These are phyloP conservation scores for Tetracentron sinense DNA, from an alignment of 164 flowering plant genomes.

Conservation along the genomic window DNA sequence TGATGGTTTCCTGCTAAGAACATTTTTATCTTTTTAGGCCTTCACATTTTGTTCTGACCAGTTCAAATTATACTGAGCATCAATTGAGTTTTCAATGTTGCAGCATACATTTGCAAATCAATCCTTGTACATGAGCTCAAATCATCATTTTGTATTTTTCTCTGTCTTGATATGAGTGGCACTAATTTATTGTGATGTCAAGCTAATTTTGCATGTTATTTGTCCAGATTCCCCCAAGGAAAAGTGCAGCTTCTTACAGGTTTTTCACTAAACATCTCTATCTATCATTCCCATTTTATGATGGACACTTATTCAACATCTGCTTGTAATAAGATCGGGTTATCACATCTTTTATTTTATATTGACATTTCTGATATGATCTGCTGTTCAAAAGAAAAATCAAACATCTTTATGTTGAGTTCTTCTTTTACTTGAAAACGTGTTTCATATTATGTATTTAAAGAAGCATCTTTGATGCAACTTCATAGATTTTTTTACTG, in stretches of 20 bases:
- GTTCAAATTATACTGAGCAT: too few species aligned
- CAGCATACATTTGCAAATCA: too few species aligned
- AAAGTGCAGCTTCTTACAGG: conserved; percentile 54
- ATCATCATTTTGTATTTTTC: too few species aligned
- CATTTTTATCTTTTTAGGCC: too few species aligned
- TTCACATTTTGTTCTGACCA: too few species aligned
- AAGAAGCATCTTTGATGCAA: not conserved
- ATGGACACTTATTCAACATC: not conserved
- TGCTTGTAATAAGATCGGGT: too few species aligned
- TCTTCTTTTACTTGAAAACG: not conserved
- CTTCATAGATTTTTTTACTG: not conserved
- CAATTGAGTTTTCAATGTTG: too few species aligned
- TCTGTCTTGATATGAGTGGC: not conserved
- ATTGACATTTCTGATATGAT: not conserved
- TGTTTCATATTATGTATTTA: not conserved
- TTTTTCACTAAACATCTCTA: conserved; percentile 11
- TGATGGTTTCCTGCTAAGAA: too few species aligned
- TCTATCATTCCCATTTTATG: not conserved
- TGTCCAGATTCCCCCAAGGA: conserved; percentile 57
- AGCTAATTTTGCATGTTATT: conserved; percentile 11
- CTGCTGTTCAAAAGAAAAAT: not conserved
- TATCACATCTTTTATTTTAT: too few species aligned
- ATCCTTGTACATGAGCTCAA: too few species aligned
- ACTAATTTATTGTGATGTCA: not conserved
- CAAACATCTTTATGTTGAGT: not conserved